These are phyloP conservation scores for Diophrys appendiculata DNA, from an alignment of 73 alveolate species.

Conservation along the genomic window DNA sequence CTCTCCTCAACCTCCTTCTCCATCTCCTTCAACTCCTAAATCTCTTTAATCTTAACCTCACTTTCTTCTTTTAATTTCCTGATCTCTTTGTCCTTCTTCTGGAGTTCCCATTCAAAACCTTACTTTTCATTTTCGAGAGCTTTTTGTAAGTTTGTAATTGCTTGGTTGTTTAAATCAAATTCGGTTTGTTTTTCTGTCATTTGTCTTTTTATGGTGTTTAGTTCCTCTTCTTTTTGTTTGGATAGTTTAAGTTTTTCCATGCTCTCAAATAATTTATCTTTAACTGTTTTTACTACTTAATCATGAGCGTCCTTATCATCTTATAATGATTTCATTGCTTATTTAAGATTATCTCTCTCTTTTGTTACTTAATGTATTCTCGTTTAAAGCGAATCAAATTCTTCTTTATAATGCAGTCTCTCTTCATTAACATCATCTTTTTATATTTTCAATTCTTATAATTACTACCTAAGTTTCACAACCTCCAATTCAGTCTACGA, in stretches of 20 bases:
- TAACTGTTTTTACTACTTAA: neutral
- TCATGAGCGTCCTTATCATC: conserved; percentile 27
- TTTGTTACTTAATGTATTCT: neutral
- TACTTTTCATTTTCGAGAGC: conserved; percentile 42
- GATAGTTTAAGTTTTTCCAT: conserved; percentile 4
- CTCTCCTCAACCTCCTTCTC: neutral
- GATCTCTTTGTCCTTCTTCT: conserved; percentile 27
- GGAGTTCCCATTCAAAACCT: conserved; percentile 26
- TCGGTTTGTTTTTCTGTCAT: conserved; percentile 35
- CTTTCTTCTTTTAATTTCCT: conserved; percentile 22
- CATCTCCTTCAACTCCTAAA: neutral
- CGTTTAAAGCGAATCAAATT: neutral
- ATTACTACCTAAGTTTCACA: neutral
- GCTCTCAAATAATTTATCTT: neutral
- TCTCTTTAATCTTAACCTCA: neutral
- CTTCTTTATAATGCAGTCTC: conserved; percentile 2
- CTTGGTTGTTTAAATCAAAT: conserved; percentile 11
- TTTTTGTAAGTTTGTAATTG: conserved; percentile 26
- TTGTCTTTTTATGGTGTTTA: neutral
- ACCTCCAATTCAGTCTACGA: neutral
- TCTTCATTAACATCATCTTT: neutral
- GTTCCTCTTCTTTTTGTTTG: neutral
- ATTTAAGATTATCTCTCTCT: conserved; percentile 23
- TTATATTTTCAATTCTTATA: neutral
- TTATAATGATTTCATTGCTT: neutral